A percentile compares a stretch with the other conserved stretches of the same genome.
phyloP scores from a whole-genome alignment of 495 filamentous ascomycete genomes.

The Aspergillus campestris region DNA sequence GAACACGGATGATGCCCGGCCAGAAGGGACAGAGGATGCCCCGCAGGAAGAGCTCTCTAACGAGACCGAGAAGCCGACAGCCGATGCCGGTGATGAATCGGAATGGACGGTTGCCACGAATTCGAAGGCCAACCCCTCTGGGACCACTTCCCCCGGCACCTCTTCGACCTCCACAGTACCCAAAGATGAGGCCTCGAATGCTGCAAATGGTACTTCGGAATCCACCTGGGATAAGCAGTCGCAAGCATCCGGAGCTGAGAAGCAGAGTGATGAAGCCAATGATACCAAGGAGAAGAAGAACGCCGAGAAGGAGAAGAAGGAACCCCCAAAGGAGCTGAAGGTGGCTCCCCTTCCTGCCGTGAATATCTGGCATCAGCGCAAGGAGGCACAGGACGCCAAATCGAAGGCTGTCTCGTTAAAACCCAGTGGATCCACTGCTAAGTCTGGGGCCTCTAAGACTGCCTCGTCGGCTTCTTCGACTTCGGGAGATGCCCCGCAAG shows the following conservation, averaged over 20 bases:
- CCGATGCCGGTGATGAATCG: slow-evolving; percentile 21
- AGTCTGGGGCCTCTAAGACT: slow-evolving; percentile 26
- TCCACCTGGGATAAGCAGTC: slow-evolving; percentile 60
- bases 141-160: slow-evolving; percentile 57
- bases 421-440: slow-evolving; percentile 14
- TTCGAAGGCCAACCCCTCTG: slow-evolving; percentile 38
- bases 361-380: slow-evolving; percentile 77
- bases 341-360: slow-evolving; percentile 74
- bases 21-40: slow-evolving; percentile 13
- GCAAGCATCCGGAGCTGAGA: slow-evolving; percentile 41
- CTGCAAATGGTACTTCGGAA: slow-evolving; percentile 56
- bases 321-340: slow-evolving; percentile 56
- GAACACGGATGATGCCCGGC: slow-evolving; percentile 6
- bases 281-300: slow-evolving; percentile 35
- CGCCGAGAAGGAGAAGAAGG: slow-evolving; percentile 40
- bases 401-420: slow-evolving; percentile 41
- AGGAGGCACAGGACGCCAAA: slow-evolving; percentile 60
- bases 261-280: slow-evolving; percentile 21
- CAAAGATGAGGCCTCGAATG: slow-evolving; percentile 62
- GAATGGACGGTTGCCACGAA: slow-evolving; percentile 24
- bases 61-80: slow-evolving; percentile 21
- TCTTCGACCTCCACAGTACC: slow-evolving; percentile 51
- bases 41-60: slow-evolving; percentile 18
- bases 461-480: slow-evolving; percentile 22
- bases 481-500: slow-evolving; percentile 28